Evolutionary conservation across 129 eudicot genomes (phyloP), one percentile per base, ranked within the genome.

Genomic region (Flaveria bidentis): DNA sequence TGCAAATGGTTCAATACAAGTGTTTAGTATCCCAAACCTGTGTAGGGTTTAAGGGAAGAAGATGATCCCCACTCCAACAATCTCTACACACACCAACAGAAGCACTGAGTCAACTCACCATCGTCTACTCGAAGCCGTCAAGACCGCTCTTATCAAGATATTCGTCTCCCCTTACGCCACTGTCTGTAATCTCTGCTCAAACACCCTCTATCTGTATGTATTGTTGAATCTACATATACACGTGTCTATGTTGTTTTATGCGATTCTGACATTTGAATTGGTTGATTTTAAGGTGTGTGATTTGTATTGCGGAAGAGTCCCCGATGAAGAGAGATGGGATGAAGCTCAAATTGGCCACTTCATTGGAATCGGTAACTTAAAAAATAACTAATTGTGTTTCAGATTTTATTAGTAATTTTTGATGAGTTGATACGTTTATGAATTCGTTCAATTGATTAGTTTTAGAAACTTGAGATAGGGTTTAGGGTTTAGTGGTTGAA

Each of bases 281-380:
- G 28, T 25, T 72, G 33, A 1, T 74, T 56, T 53, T 66, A 56
- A 92, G 98, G 96, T 93, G 10, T 93, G 98, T 82, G 99, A 95
- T 76, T 78, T 95, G 87, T 95, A 85, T 63, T 95, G 99, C 77
- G 97, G 97, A 25, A 84, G 80, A 62, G 97, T 95, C 16, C 74
- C 84, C 2, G 94, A 95, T 73, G 96, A 84, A 74, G 94, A 87
- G 9, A 91, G 87, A 69, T 95, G 93, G 94, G 94, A 89, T 22
- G 94, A 91, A 72, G 99, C 99, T 84, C 89, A 82, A 78, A 95
- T 95, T 60, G 96, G 96, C 26, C 99, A 95, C 75, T 95, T 84
- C 77, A 89, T 95, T 68, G 99, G 99, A 80, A 81, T 95, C 69
- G 99, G 99, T 94, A 91, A 65, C 5, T 67, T 71, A 0, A 15